Percentiles rank a stretch among this genome's conserved stretches.
Evolutionary conservation across 306 rosid genomes (phyloP).

Genomic region (Oxytropis ochrocephala): DNA sequence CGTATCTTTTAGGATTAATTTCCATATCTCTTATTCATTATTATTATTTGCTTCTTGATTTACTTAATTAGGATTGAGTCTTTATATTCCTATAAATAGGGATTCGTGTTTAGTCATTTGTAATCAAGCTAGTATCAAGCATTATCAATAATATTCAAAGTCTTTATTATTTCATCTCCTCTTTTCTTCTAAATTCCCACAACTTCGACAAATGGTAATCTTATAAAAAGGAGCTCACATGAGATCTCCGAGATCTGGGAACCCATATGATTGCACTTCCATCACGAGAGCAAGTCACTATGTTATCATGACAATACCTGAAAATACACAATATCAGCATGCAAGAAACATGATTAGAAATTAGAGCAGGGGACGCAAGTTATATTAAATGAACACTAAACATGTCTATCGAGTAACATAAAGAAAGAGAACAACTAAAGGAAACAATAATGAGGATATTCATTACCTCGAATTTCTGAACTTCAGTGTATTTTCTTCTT

Average conservation of each 20-base stretch:
- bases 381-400: constrained; percentile 11
- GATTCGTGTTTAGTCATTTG: no score
- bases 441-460: constrained; percentile 10
- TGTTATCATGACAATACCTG: constrained; percentile 89
- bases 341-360: constrained; percentile 22
- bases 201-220: not conserved
- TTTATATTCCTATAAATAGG: no score
- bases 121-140: no score
- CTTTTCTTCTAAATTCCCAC: no score
- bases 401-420: not conserved
- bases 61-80: no score
- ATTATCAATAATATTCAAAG: no score
- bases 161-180: no score
- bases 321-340: constrained; percentile 20
- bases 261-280: constrained; percentile 98
- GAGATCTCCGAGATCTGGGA: constrained; percentile 83
- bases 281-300: constrained; percentile 93
- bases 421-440: not conserved
- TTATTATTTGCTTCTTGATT: no score
- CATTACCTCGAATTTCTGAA: constrained; percentile 69
- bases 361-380: not conserved
- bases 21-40: no score
- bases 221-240: constrained; percentile 51
- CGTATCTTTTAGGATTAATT: no score
- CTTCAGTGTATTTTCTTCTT: constrained; percentile 61